Percentiles rank a stretch among this genome's conserved stretches.
Conservation (phyloP, 1,139 yeast species). For the Williopsis jadinii region DNA sequence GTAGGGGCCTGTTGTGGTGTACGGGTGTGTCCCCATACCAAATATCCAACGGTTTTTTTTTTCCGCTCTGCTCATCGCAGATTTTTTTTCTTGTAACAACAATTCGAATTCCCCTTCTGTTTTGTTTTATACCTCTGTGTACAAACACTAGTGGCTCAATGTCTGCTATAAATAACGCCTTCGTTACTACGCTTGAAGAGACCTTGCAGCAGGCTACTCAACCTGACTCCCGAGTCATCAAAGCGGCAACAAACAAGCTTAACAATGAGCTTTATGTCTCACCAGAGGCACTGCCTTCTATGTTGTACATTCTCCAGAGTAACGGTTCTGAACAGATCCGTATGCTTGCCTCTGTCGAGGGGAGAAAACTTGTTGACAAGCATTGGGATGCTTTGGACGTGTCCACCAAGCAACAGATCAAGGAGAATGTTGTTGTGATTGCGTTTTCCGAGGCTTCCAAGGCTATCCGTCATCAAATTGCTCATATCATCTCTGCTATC, state of each 20-base stretch:
- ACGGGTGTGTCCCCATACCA: too few relatives aligned
- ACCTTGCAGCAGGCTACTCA: constrained; percentile 71
- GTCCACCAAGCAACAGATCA: constrained; percentile 50
- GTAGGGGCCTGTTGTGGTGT: too few relatives aligned
- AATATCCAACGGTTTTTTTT: too few relatives aligned
- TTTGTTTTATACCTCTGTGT: not conserved
- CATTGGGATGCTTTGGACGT: constrained; percentile 65
- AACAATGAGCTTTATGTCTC: constrained; percentile 69
- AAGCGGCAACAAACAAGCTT: constrained; percentile 73
- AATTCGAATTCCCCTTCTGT: not conserved
- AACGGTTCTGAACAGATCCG: constrained; percentile 53
- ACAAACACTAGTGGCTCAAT: not conserved
- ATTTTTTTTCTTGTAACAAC: too few relatives aligned
- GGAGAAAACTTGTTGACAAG: constrained; percentile 69
- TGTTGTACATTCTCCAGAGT: constrained; percentile 73
- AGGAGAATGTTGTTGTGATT: constrained; percentile 58
- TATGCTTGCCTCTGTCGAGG: constrained; percentile 93
- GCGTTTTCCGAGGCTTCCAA: constrained; percentile 62
- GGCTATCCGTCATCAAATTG: constrained; percentile 78
- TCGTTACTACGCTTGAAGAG: constrained; percentile 63
- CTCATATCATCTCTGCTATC: constrained; percentile 84
- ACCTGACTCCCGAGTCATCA: constrained; percentile 53
- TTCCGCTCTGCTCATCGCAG: too few relatives aligned
- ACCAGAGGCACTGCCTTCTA: constrained; percentile 69
- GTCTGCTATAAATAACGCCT: constrained; percentile 19